A percentile compares a stretch with the other conserved stretches of the same genome.
Conservation (phyloP, 2,329 filamentous ascomycete genomes). For the Paracoccidioides brasiliensis region DNA sequence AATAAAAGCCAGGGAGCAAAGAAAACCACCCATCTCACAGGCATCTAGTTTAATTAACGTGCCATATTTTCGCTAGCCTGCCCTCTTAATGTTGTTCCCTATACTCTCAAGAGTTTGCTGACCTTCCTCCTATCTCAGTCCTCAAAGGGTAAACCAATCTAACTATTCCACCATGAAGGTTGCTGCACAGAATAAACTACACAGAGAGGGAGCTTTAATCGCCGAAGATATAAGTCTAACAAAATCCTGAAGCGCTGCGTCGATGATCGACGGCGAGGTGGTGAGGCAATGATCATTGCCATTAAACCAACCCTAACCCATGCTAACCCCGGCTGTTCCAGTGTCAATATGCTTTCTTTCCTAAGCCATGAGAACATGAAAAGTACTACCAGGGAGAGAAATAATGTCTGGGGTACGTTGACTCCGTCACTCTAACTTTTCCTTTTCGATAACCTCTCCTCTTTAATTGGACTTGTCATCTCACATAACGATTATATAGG, state of each 20-base stretch:
- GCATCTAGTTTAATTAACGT: too few species aligned
- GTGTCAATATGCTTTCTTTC: constrained; percentile 29
- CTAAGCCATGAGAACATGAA: constrained; percentile 28
- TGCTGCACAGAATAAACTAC: constrained; percentile 5
- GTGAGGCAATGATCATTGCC: too few species aligned
- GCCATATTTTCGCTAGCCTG: neutral
- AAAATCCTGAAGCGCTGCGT: constrained; percentile 13
- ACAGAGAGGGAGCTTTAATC: constrained; percentile 4
- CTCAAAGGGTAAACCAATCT: neutral
- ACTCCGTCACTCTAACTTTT: neutral
- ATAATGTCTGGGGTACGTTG: constrained; percentile 24
- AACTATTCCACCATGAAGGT: constrained; percentile 9
- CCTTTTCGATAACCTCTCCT: neutral
- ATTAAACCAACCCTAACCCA: too few species aligned
- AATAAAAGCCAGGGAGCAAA: too few species aligned
- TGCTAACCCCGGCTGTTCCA: constrained; percentile 17
- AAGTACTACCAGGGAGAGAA: constrained; percentile 25
- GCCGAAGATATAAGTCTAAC: constrained; percentile 5
- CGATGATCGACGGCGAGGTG: constrained; percentile 19
- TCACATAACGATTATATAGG: constrained; percentile 16
- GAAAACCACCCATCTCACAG: too few species aligned
- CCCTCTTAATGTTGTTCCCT: neutral
- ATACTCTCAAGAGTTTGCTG: neutral
- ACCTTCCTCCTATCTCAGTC: neutral
- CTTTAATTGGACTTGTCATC: neutral